Evolutionary conservation across 2,329 filamentous ascomycete species (phyloP).

Genomic region (Aspergillus chevalieri): DNA sequence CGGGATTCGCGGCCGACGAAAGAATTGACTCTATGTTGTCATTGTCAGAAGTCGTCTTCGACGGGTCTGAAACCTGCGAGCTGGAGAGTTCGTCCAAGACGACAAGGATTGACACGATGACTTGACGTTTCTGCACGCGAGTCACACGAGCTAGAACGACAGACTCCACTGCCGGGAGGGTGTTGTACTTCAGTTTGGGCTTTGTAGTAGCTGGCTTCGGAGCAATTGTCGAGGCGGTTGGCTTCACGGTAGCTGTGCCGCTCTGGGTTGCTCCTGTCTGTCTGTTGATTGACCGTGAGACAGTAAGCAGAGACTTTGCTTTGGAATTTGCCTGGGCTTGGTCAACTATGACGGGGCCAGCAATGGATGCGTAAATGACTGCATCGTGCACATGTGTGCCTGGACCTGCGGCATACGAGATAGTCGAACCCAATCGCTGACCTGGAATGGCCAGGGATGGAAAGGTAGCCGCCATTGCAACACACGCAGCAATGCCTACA

Average conservation of each 20-base stretch:
- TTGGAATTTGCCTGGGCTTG: constrained; percentile 33
- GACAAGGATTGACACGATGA: constrained; percentile 77
- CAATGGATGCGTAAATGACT: constrained; percentile 73
- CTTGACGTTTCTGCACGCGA: constrained; percentile 77
- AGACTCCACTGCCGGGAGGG: constrained; percentile 74
- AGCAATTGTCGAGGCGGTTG: not conserved
- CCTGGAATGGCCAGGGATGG: constrained; percentile 68
- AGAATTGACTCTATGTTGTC: constrained; percentile 34
- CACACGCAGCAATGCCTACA: not conserved
- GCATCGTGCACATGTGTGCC: constrained; percentile 77
- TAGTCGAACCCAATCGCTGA: constrained; percentile 64
- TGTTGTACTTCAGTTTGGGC: constrained; percentile 53
- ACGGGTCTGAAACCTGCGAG: constrained; percentile 14
- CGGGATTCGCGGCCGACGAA: constrained; percentile 33
- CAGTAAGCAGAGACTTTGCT: constrained; percentile 36
- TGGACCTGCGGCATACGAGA: constrained; percentile 65
- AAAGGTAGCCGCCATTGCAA: constrained; percentile 25
- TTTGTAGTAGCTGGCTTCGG: constrained; percentile 6
- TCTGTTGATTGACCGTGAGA: constrained; percentile 13
- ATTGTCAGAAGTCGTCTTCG: constrained; percentile 25
- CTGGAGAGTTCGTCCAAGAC: constrained; percentile 52
- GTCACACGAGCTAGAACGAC: constrained; percentile 79
- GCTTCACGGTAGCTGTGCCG: not conserved
- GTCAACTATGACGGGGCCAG: constrained; percentile 61
- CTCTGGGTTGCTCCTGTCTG: too few relatives aligned